Conservation (phyloP, 163 green algal species). For the Smithsoniella earleae region DNA sequence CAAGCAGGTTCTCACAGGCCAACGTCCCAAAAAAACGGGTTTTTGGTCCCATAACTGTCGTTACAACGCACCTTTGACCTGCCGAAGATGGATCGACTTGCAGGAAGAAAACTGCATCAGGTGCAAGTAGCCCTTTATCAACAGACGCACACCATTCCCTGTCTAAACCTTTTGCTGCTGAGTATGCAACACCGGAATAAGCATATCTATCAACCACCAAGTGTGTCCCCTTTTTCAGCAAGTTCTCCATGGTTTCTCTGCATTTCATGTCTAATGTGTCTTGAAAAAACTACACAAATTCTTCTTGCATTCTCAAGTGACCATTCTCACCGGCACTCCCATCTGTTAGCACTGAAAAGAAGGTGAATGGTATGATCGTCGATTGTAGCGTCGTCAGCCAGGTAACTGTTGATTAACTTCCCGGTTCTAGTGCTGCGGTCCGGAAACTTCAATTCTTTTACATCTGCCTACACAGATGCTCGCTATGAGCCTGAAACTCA, state of each 20-base stretch:
- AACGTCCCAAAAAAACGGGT: too few relatives aligned
- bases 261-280: background rate
- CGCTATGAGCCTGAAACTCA: background rate
- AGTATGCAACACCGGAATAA: conserved; percentile 82
- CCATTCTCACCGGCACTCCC: conserved; percentile 60
- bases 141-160: conserved; percentile 55
- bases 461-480: background rate
- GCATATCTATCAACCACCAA: conserved; percentile 90
- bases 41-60: background rate
- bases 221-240: conserved; percentile 63
- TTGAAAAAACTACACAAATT: background rate
- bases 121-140: conserved; percentile 72
- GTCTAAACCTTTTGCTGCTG: conserved; percentile 71
- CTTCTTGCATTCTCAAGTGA: conserved; percentile 10
- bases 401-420: conserved; percentile 78
- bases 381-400: conserved; percentile 43
- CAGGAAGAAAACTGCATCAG: conserved; percentile 83
- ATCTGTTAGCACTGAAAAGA: conserved; percentile 90
- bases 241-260: conserved; percentile 51
- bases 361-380: conserved; percentile 78
- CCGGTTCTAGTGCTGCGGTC: conserved; percentile 81
- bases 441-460: conserved; percentile 63
- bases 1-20: too few relatives aligned
- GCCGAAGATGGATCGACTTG: conserved; percentile 36
- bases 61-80: background rate